Conservation (phyloP, 2,329 filamentous ascomycete genomes). For the Fusarium falciforme region DNA sequence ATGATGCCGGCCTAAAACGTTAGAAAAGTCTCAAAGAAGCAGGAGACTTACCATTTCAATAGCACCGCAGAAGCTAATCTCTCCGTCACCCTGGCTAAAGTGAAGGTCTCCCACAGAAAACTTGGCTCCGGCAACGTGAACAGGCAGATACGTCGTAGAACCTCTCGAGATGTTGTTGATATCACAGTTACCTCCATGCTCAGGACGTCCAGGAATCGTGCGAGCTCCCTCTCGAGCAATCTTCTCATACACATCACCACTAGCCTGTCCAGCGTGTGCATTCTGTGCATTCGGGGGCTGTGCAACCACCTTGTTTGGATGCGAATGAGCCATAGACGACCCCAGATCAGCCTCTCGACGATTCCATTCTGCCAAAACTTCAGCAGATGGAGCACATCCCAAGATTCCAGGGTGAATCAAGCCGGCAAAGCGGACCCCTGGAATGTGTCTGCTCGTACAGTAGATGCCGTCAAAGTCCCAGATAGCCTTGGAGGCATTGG, state of each 20-base stretch:
- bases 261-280: slow-evolving; percentile 77
- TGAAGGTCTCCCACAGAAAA: slow-evolving; percentile 92
- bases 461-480: slow-evolving; percentile 71
- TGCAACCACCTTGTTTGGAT: slow-evolving; percentile 70
- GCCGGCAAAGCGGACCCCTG: slow-evolving; percentile 86
- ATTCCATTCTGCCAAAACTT: slow-evolving; percentile 86
- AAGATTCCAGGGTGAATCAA: slow-evolving; percentile 93
- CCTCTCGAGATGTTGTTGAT: slow-evolving; percentile 88
- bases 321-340: slow-evolving; percentile 71
- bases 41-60: slow-evolving; percentile 78
- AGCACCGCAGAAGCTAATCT: slow-evolving; percentile 89
- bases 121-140: slow-evolving; percentile 88
- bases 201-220: slow-evolving; percentile 85
- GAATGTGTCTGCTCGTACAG: slow-evolving; percentile 88
- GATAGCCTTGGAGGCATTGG: slow-evolving; percentile 74
- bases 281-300: slow-evolving; percentile 79
- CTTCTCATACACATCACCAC: slow-evolving; percentile 68
- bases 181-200: slow-evolving; percentile 92
- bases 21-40: neutral
- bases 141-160: slow-evolving; percentile 85
- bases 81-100: slow-evolving; percentile 89
- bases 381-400: slow-evolving; percentile 84
- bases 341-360: slow-evolving; percentile 84
- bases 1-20: slow-evolving; percentile 74
- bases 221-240: slow-evolving; percentile 83